Conservation (phyloP, 2,329 filamentous ascomycete species). For the Exophiala alcalophila region DNA sequence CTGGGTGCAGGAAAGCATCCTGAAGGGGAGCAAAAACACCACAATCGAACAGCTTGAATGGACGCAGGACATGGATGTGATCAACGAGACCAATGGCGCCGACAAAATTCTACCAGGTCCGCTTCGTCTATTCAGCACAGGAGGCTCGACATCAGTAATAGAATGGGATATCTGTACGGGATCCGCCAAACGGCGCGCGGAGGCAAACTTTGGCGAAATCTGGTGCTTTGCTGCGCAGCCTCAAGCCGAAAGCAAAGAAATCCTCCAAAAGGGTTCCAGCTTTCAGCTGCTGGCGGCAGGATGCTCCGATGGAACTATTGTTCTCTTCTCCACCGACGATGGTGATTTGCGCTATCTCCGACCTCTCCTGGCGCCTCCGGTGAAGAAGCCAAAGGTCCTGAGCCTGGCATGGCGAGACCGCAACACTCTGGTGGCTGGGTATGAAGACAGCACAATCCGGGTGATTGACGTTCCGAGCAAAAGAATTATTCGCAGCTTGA, state of each 20-base stretch:
- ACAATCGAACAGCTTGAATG: conserved; percentile 89
- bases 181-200: conserved; percentile 73
- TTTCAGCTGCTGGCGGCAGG: conserved; percentile 74
- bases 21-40: conserved; percentile 77
- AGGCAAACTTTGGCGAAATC: conserved; percentile 90
- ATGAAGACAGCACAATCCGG: conserved; percentile 93
- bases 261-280: conserved; percentile 39
- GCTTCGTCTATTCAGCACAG: conserved; percentile 90
- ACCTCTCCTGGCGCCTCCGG: conserved; percentile 70
- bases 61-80: conserved; percentile 79
- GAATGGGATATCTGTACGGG: conserved; percentile 90
- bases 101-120: conserved; percentile 61
- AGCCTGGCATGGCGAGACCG: conserved; percentile 87
- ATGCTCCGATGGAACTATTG: conserved; percentile 86
- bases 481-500: conserved; percentile 74
- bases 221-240: conserved; percentile 95
- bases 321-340: conserved; percentile 82
- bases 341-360: conserved; percentile 76
- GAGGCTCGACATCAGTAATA: conserved; percentile 85
- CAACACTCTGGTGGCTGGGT: conserved; percentile 80
- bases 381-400: conserved; percentile 83
- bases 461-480: conserved; percentile 83
- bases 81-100: conserved; percentile 55
- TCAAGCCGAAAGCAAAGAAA: conserved; percentile 38
- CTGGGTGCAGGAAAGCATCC: conserved; percentile 87